Base-by-base conservation (phyloP, 2,329 filamentous ascomycete genomes). In the Cladophialophora immunda region DNA sequence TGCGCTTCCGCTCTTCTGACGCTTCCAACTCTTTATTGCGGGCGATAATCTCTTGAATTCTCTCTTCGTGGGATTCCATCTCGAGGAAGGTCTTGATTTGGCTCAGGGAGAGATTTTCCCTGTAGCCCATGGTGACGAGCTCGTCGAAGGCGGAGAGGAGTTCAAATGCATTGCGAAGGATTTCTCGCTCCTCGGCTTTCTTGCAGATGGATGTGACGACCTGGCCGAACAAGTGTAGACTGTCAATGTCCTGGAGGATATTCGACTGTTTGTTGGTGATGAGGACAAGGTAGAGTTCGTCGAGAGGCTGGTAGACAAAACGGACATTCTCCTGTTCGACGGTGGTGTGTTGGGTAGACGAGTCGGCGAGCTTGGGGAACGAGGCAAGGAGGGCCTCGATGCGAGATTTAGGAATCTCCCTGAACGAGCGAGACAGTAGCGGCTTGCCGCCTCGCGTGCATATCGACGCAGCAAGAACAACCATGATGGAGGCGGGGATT, bases 191-290 rank as follows among this genome's bases (percentile, higher is more conserved):
- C 76, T 99, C 96, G 68, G 98, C 81, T 74, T 88, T 97, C 83
- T 94, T 96, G 88, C 95, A 99, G 76, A 96, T 94, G 81, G 92
- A 97, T 67, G 92, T 93, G 63, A 97, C 95, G 17, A 99, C 94
- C 83, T 99, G 95, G 67, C 94, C 94, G 78, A 99, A 99, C 22
- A 99, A 87, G 80, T 99, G 96, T 68, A 99, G 87, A 67, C 95
- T 97, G 82, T 98, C 95, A 80, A 99, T 99, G 81, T 99, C 95
- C 83, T 99, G 95, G 59, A 99, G 87, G 74, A 99, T 99, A 82
- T 99, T 99, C 80, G 94, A 98, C 85, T 98, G 95, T 75, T 93
- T 92, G 85, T 99, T 99, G 80, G 96, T 99, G 82, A 99, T 98
- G 76, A 99, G 89, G 72, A 99, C 94, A 89, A 99, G 98, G 87